Evolutionary conservation across 306 rosid genomes (phyloP).

Genomic region (Crataegus laevigata): DNA sequence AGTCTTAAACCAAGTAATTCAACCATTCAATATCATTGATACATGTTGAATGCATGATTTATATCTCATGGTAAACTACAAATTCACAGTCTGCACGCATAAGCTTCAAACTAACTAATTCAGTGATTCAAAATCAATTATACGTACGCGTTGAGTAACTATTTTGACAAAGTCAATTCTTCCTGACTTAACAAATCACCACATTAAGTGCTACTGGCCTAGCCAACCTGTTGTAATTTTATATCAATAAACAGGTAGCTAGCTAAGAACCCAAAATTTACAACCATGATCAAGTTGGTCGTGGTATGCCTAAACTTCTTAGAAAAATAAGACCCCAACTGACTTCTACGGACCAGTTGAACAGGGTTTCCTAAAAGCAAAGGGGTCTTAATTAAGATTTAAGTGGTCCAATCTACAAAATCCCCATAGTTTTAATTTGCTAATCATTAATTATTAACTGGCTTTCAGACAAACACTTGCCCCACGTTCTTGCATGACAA

Average conservation of each 20-base stretch:
- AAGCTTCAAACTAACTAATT: background rate
- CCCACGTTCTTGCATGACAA: constrained; percentile 64
- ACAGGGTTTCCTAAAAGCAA: background rate
- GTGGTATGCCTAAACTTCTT: background rate
- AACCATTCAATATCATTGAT: background rate
- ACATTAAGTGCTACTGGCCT: background rate
- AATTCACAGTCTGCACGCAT: background rate
- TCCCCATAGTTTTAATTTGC: background rate
- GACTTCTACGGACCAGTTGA: background rate
- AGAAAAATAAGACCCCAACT: background rate
- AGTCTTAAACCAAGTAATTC: no score
- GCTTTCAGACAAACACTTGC: constrained; percentile 40
- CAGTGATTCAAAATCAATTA: background rate
- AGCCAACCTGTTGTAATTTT: background rate
- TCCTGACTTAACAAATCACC: background rate
- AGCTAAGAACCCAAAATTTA: background rate
- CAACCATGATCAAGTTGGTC: constrained; percentile 4
- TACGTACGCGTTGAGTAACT: no score
- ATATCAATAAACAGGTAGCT: background rate
- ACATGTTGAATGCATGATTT: background rate
- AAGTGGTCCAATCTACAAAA: constrained; percentile 19
- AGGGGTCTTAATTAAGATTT: constrained; percentile 14
- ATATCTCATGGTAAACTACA: background rate
- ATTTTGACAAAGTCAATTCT: background rate
- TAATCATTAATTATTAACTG: constrained; percentile 21